A percentile compares a stretch with the other conserved stretches of the same genome.
These are phyloP conservation scores for Aristolochia fimbriata DNA, from an alignment of 164 flowering plant genomes.

Conservation along the genomic window DNA sequence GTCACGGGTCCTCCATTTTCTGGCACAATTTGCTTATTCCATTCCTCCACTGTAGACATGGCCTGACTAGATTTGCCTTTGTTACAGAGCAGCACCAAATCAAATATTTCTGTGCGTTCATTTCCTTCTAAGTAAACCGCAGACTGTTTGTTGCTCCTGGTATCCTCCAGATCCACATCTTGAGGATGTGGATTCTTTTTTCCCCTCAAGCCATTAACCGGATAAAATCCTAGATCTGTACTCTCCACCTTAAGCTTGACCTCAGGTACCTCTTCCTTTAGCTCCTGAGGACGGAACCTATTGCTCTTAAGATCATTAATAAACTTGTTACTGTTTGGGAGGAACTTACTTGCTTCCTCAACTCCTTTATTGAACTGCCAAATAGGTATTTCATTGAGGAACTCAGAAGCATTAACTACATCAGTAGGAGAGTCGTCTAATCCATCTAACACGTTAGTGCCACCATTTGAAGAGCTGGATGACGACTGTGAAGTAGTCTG, in stretches of 20 bases:
- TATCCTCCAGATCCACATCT: conserved; percentile 31
- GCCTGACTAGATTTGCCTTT: conserved; percentile 7
- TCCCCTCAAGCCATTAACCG: conserved; percentile 25
- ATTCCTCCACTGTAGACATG: conserved; percentile 21
- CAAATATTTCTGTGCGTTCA: conserved; percentile 42
- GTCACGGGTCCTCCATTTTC: conserved; percentile 25
- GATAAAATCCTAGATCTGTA: background rate
- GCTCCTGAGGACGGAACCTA: conserved; percentile 1
- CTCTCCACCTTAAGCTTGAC: conserved; percentile 4
- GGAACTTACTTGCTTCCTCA: conserved; percentile 68
- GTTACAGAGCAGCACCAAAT: conserved; percentile 48
- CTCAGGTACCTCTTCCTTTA: background rate
- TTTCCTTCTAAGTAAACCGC: conserved; percentile 37
- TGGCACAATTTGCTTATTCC: conserved; percentile 10
- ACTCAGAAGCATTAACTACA: conserved; percentile 26
- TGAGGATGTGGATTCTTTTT: conserved; percentile 39
- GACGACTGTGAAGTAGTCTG: conserved; percentile 22
- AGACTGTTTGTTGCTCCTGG: conserved; percentile 55
- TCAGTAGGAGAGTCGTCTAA: conserved; percentile 39
- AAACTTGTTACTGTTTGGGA: conserved; percentile 15
- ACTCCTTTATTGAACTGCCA: conserved; percentile 58
- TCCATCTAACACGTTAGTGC: conserved; percentile 25
- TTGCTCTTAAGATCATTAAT: background rate
- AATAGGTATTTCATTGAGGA: conserved; percentile 30
- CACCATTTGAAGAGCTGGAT: conserved; percentile 27